Evolutionary conservation across 768 basidiomycete genomes (phyloP), one percentile per base, ranked within the genome.

Genomic region (Tylopilus cervinicoccineus): DNA sequence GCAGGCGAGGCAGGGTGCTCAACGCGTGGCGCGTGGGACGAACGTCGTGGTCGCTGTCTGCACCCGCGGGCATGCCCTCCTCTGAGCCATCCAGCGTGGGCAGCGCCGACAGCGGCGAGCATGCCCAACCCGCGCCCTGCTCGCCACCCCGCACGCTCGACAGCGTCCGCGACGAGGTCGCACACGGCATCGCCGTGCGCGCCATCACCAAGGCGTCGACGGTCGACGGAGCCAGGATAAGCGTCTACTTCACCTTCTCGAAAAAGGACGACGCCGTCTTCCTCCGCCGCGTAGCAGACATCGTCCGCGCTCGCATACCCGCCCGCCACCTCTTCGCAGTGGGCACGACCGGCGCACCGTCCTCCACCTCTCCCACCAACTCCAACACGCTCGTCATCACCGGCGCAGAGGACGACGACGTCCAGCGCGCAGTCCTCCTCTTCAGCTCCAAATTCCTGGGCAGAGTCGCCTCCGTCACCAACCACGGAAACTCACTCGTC

Each of bases 371-470:
- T 14, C 6, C 47, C 33, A 55, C 56, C 8, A 53, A 60, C 10
- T 47, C 64, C 50, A 77, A 76, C 52, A 70, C 74, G 4, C 69
- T 89, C 12, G 69, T 88, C 45, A 71, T 89, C 45, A 76, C 75
- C 41, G 79, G 79, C 9, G 79, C 83, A 7, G 73, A 76, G 1
- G 65, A 70, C 11, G 74, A 77, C 9, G 75, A 78, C 42, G 74
- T 88, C n/a, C 77, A 83, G 43, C 79, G 84, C 19, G 85, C 86
- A 1, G 73, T 79, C 22, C 74, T 86, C 8, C 78, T 89, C 44
- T 73, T 77, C 13, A 72, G 72, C 44, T 76, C 84, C 29, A 88
- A 88, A 61, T 85, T 90, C 59, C 69, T 84, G n/a, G 81, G 81
- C 4, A 75, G 84, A 12, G 66, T 87, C 24, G 61, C 69, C 28